Evolutionary conservation across 2,329 filamentous ascomycete species (phyloP).

Genomic region (Pleochaeta shiraiana): DNA sequence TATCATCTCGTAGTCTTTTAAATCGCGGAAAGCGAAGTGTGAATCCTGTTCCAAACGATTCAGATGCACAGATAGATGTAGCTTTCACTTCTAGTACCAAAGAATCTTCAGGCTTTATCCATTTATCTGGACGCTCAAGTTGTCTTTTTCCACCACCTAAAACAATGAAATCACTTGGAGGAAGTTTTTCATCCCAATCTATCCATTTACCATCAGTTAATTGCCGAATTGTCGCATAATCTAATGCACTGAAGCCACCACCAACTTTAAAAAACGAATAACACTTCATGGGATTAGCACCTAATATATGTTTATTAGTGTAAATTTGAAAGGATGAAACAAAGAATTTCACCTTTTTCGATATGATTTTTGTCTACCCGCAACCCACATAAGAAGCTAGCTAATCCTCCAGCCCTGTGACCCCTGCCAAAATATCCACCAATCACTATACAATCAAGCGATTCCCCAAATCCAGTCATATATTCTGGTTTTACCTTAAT

Average conservation of each 20-base stretch:
- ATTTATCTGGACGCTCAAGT: constrained; percentile 66
- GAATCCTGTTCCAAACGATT: constrained; percentile 52
- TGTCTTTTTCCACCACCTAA: constrained; percentile 55
- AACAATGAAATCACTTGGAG: constrained; percentile 59
- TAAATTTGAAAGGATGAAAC: neutral
- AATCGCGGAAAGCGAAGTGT: constrained; percentile 88
- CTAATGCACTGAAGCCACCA: constrained; percentile 69
- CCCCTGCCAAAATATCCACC: constrained; percentile 89
- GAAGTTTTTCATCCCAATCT: constrained; percentile 57
- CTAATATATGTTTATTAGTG: constrained; percentile 5
- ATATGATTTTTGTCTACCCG: constrained; percentile 49
- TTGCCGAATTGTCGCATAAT: constrained; percentile 67
- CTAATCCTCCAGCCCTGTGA: constrained; percentile 56
- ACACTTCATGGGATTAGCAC: constrained; percentile 46
- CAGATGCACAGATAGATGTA: constrained; percentile 50
- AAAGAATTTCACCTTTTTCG: constrained; percentile 21
- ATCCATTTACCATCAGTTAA: constrained; percentile 82
- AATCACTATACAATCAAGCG: constrained; percentile 70
- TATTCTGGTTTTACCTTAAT: constrained; percentile 98
- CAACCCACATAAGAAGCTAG: constrained; percentile 79
- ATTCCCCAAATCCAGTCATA: constrained; percentile 90
- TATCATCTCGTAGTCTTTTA: constrained; percentile 59
- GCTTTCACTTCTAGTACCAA: constrained; percentile 80
- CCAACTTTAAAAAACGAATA: constrained; percentile 97
- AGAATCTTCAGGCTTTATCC: constrained; percentile 79